phyloP scores from a whole-genome alignment of 257 asterid genomes.

The Solanum medicagineum region DNA sequence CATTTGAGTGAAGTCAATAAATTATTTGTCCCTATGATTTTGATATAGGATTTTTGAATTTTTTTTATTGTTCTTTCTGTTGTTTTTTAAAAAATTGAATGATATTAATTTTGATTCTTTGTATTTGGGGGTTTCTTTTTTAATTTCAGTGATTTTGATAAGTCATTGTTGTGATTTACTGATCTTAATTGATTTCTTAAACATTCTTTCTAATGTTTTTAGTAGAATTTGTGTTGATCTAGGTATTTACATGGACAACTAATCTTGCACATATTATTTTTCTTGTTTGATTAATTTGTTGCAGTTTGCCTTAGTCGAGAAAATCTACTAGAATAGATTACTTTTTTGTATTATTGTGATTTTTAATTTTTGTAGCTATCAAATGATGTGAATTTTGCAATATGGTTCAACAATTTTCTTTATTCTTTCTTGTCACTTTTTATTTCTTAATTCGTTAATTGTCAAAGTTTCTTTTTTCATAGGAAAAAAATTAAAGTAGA shows the following conservation, averaged over 20 bases:
- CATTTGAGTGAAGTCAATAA: not conserved
- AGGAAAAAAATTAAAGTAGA: no score
- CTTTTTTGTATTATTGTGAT: not conserved
- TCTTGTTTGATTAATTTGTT: not conserved
- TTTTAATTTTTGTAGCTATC: not conserved
- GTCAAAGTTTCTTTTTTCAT: not conserved
- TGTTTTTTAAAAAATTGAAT: not conserved
- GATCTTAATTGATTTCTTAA: not conserved
- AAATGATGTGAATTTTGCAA: not conserved
- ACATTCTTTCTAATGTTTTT: not conserved
- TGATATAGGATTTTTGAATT: not conserved
- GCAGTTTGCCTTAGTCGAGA: not conserved
- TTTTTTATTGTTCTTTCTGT: not conserved
- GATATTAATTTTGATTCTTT: no score
- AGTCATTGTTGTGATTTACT: not conserved
- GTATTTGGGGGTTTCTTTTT: not conserved
- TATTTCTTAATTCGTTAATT: not conserved
- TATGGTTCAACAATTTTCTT: not conserved
- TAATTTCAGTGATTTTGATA: not conserved
- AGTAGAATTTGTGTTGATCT: not conserved
- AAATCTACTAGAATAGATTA: not conserved
- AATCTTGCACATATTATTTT: not conserved
- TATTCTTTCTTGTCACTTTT: not conserved
- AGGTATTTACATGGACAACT: not conserved
- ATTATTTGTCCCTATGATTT: not conserved